Conservation (phyloP, 2,329 filamentous ascomycete genomes). For the Escovopsis sp. region DNA sequence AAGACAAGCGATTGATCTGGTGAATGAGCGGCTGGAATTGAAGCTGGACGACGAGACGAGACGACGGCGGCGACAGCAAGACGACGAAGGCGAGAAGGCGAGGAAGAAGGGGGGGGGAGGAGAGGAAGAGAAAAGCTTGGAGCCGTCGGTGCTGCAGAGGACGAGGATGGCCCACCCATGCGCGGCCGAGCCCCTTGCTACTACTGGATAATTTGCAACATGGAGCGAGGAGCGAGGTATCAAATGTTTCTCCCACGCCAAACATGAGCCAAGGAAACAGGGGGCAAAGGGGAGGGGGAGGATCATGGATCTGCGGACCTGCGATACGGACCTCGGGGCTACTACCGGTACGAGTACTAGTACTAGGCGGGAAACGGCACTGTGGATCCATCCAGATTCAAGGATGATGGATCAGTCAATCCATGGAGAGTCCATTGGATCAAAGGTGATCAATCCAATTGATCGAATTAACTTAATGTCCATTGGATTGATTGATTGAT, state of each 20-base stretch:
- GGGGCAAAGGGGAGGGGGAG: constrained; percentile 3
- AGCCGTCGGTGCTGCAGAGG: constrained; percentile 1
- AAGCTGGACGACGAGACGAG: constrained; percentile 11
- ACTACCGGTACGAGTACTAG: too few relatives aligned
- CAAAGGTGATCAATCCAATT: too few relatives aligned
- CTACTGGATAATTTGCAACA: neutral
- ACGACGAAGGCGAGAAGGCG: constrained; percentile 12
- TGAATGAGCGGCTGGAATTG: constrained; percentile 25
- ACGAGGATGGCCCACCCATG: neutral
- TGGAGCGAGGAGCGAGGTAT: too few relatives aligned
- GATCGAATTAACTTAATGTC: too few relatives aligned
- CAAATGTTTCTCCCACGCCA: constrained; percentile 3
- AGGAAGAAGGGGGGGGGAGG: constrained; percentile 11
- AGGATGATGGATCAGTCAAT: too few relatives aligned
- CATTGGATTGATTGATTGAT: too few relatives aligned
- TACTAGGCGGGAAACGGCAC: too few relatives aligned
- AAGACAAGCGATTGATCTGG: constrained; percentile 16
- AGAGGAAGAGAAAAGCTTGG: constrained; percentile 12
- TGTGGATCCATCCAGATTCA: too few relatives aligned
- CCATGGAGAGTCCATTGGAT: too few relatives aligned
- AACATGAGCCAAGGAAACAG: constrained; percentile 4
- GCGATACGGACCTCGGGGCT: constrained; percentile 1
- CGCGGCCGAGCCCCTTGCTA: constrained; percentile 3
- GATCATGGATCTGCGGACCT: too few relatives aligned
- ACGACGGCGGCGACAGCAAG: constrained; percentile 6